Conservation (phyloP, 495 filamentous ascomycete genomes). For the Oidiodendron maius region DNA sequence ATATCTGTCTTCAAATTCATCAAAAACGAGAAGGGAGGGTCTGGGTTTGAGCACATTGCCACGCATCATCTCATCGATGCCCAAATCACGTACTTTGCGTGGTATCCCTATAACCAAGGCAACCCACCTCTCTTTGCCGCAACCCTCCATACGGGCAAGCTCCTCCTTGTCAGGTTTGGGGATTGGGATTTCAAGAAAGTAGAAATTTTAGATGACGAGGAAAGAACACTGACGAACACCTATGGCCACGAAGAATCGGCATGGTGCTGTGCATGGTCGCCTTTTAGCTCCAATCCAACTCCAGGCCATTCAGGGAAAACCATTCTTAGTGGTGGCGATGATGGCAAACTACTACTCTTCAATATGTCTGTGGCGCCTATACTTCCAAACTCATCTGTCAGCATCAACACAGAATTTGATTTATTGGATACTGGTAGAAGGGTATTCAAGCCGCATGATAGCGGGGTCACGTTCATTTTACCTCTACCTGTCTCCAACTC, state of each 20-base stretch:
- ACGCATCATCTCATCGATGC: constrained; percentile 23
- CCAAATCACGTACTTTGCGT: constrained; percentile 60
- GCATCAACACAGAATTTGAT: neutral
- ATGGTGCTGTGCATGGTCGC: constrained; percentile 59
- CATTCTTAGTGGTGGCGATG: constrained; percentile 67
- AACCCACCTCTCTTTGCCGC: constrained; percentile 12
- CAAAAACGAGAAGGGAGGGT: neutral
- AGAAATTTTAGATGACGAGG: neutral
- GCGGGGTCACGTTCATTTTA: constrained; percentile 85
- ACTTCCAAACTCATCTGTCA: neutral
- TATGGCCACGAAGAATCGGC: constrained; percentile 38
- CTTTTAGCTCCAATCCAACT: neutral
- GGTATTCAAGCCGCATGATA: constrained; percentile 53
- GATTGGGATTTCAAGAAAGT: neutral
- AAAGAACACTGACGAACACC: neutral
- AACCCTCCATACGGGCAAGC: neutral
- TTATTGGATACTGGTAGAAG: neutral
- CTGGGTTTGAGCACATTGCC: neutral
- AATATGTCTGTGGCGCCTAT: constrained; percentile 4
- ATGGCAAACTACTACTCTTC: constrained; percentile 39
- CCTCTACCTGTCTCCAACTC: constrained; percentile 43
- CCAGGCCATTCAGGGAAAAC: neutral
- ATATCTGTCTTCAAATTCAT: constrained; percentile 56
- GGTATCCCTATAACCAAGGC: constrained; percentile 45
- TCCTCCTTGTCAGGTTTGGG: neutral